Evolutionary conservation across 805 yeast species (phyloP).

Genomic region (Wickerhamomyces bisporus): DNA sequence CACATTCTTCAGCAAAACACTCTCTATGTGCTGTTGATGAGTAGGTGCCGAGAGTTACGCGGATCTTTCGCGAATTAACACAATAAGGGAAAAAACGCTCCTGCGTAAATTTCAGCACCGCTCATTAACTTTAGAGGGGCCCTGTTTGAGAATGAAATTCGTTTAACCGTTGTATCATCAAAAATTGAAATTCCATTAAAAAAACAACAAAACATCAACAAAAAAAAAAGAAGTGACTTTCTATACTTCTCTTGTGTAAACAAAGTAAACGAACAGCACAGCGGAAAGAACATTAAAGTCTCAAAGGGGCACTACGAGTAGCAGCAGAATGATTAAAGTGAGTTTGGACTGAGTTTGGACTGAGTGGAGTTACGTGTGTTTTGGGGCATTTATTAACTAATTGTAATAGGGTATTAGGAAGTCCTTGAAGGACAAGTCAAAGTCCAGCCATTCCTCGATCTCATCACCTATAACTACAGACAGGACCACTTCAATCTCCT

Average conservation of each 20-base stretch:
- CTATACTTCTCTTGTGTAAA: neutral
- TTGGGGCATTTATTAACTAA: constrained; percentile 1
- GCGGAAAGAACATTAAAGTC: too few species aligned
- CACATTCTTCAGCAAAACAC: too few species aligned
- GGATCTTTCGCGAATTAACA: neutral
- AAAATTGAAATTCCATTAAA: too few species aligned
- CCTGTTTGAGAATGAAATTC: too few species aligned
- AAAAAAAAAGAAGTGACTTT: neutral
- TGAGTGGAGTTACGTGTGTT: neutral
- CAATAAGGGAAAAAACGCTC: too few species aligned
- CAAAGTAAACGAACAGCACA: too few species aligned
- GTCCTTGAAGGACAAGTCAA: constrained; percentile 21
- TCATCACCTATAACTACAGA: constrained; percentile 19
- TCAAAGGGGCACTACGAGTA: too few species aligned
- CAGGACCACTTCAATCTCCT: constrained; percentile 18
- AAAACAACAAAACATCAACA: neutral
- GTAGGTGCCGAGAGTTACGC: neutral
- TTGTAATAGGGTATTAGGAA: constrained; percentile 22
- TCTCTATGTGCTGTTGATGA: too few species aligned
- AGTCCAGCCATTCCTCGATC: constrained; percentile 20
- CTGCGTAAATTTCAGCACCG: constrained; percentile 1
- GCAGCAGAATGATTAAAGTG: constrained; percentile 8
- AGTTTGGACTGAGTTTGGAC: neutral
- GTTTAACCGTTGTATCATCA: too few species aligned
- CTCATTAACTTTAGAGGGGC: too few species aligned